Evolutionary conservation across 805 yeast species (phyloP).

Genomic region (Wickerhamomyces alni): DNA sequence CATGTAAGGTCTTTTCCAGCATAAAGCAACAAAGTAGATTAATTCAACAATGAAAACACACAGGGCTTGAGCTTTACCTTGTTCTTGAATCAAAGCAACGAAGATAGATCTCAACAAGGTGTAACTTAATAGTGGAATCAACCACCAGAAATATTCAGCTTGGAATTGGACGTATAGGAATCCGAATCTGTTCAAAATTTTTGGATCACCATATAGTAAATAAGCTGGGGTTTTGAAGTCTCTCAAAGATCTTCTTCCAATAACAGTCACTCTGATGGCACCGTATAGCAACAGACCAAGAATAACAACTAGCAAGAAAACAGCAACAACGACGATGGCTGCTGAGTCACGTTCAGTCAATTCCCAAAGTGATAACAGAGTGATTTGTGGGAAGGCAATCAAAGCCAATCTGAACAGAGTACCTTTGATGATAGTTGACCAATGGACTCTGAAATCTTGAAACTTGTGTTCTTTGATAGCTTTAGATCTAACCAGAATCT

Average conservation of each 20-base stretch:
- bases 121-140: slow-evolving; percentile 58
- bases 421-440: slow-evolving; percentile 85
- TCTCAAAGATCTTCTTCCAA: slow-evolving; percentile 65
- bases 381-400: slow-evolving; percentile 83
- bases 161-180: slow-evolving; percentile 87
- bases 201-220: slow-evolving; percentile 77
- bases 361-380: slow-evolving; percentile 84
- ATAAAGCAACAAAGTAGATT: slow-evolving; percentile 54
- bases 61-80: slow-evolving; percentile 80
- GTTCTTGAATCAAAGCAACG: slow-evolving; percentile 77
- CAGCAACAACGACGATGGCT: slow-evolving; percentile 78
- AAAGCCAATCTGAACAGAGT: slow-evolving; percentile 76
- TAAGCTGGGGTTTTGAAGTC: slow-evolving; percentile 90
- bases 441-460: slow-evolving; percentile 70
- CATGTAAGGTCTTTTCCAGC: slow-evolving; percentile 82
- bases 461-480: slow-evolving; percentile 58
- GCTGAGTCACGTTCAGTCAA: slow-evolving; percentile 77
- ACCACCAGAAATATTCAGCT: slow-evolving; percentile 84
- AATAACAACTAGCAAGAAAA: slow-evolving; percentile 54
- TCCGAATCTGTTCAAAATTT: slow-evolving; percentile 80
- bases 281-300: slow-evolving; percentile 64
- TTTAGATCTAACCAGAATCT: slow-evolving; percentile 51
- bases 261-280: slow-evolving; percentile 60
- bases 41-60: slow-evolving; percentile 73
- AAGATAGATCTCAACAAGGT: slow-evolving; percentile 70